Base-by-base conservation (phyloP, 2,329 filamentous ascomycete genomes). In the Thelonectria olida region DNA sequence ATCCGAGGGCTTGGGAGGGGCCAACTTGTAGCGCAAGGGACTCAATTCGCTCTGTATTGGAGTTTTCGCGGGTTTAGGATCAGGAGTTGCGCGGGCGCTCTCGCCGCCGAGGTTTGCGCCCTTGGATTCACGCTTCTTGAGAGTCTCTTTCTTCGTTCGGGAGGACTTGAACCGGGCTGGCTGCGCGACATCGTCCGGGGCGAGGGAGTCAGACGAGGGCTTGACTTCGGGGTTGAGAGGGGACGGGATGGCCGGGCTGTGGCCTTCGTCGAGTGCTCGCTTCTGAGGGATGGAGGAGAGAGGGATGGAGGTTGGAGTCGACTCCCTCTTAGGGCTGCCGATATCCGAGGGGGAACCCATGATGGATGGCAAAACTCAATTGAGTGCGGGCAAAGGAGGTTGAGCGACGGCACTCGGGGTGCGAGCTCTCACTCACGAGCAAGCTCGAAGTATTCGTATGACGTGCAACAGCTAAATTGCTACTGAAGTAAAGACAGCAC, bases 211-310 rank as follows among this genome's bases (percentile, higher is more conserved):
- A 41, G 73, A 73, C 8, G 74, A 73, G 9, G 74, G 68, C 62
- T 74, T 85, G 64, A 84, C 82, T 45, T 90, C 87, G 47, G 89
- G 88, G 69, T 93, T 93, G 63, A 94, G 84, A 25, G 91, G 91
- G 10, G 91, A 94, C 3, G 91, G 88, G 2, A 93, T 83, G 12
- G 88, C 84, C 5, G 91, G 91, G 62, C 84, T 84, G 75, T 93
- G 88, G 72, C 87, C 87, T 69, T 92, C 90, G 62, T 91, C 89
- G 27, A 90, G 81, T 20, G 82, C 79, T 61, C 89, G 88, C 71
- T 91, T 91, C 72, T 90, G 84, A 4, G 88, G 87, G 22, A 90
- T 79, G 9, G 82, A 82, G 51, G 82, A 78, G 75, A 78, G 69
- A 6, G 78, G 71, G 15, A 75, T 68, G 20, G 75, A 67, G 17